These are phyloP conservation scores for Penicillium sp. DNA, from an alignment of 2,329 filamentous ascomycete genomes.

Conservation along the genomic window DNA sequence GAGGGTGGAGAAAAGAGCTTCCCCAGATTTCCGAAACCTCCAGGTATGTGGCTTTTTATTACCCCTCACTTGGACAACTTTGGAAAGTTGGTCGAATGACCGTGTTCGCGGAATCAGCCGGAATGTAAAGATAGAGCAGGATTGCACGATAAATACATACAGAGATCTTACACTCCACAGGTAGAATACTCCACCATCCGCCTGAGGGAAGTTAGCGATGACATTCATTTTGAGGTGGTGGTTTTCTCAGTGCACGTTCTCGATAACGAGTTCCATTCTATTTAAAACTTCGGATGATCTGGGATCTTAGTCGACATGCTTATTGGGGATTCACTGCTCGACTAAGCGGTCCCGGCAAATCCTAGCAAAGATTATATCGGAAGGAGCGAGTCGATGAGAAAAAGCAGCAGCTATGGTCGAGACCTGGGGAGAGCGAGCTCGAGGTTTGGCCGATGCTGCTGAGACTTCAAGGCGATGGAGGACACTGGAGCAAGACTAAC, in stretches of 20 bases:
- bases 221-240: not conserved
- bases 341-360: not conserved
- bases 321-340: not conserved
- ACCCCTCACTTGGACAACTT: slow-evolving; percentile 4
- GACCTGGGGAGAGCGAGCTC: not conserved
- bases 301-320: not conserved
- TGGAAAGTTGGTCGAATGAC: not conserved
- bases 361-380: not conserved
- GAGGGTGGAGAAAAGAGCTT: slow-evolving; percentile 1
- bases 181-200: not conserved
- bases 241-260: not conserved
- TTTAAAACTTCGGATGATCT: not conserved
- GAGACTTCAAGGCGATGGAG: no score
- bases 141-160: not conserved
- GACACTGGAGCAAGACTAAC: no score
- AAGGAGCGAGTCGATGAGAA: not conserved
- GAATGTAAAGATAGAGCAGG: not conserved
- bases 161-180: not conserved
- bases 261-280: not conserved
- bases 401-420: not conserved
- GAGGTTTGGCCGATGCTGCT: no score
- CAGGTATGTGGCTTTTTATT: not conserved
- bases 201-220: not conserved
- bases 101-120: not conserved
- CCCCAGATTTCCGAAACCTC: slow-evolving; percentile 1